A percentile compares a stretch with the other conserved stretches of the same genome.
Conservation (phyloP, 1,284 basidiomycete genomes). For the Coniophora puteana region DNA sequence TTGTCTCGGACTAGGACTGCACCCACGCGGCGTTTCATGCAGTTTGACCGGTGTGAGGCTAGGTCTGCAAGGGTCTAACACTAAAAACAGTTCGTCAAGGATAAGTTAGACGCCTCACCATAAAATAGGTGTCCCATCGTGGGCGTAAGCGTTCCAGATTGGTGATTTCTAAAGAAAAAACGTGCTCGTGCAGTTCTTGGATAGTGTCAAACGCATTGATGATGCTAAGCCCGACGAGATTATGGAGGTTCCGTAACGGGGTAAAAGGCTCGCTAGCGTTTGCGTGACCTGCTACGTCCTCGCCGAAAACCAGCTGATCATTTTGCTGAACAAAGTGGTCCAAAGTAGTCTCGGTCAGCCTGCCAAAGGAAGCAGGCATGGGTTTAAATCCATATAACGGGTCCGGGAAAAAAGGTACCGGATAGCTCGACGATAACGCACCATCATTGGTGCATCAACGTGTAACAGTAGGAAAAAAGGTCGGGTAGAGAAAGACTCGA, state of each 20-base stretch:
- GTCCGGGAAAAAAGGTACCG: slow-evolving; percentile 34
- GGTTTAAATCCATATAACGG: too few species aligned
- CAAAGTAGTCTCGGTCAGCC: slow-evolving; percentile 41
- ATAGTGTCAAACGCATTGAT: slow-evolving; percentile 67
- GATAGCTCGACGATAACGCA: slow-evolving; percentile 49
- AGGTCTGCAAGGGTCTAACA: slow-evolving; percentile 79
- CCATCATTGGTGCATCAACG: slow-evolving; percentile 81
- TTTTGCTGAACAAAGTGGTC: slow-evolving; percentile 65
- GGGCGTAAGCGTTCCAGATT: slow-evolving; percentile 78
- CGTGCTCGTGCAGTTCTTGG: slow-evolving; percentile 53
- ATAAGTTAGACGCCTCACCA: slow-evolving; percentile 60
- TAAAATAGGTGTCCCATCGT: slow-evolving; percentile 94
- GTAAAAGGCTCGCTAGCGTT: background rate
- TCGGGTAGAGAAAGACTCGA: slow-evolving; percentile 76
- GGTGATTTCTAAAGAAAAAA: slow-evolving; percentile 67
- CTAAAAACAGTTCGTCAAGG: background rate
- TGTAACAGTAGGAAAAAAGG: slow-evolving; percentile 89
- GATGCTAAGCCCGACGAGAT: slow-evolving; percentile 63
- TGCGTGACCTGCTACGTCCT: slow-evolving; percentile 5
- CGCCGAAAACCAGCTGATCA: slow-evolving; percentile 57
- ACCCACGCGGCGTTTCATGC: slow-evolving; percentile 97
- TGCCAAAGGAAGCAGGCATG: background rate
- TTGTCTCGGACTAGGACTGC: slow-evolving; percentile 87
- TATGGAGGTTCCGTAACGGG: slow-evolving; percentile 36
- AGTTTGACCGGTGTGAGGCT: slow-evolving; percentile 87